Evolutionary conservation across 305 asterid genomes (phyloP), one percentile per base, ranked within the genome.

Genomic region (Galium porrigens): DNA sequence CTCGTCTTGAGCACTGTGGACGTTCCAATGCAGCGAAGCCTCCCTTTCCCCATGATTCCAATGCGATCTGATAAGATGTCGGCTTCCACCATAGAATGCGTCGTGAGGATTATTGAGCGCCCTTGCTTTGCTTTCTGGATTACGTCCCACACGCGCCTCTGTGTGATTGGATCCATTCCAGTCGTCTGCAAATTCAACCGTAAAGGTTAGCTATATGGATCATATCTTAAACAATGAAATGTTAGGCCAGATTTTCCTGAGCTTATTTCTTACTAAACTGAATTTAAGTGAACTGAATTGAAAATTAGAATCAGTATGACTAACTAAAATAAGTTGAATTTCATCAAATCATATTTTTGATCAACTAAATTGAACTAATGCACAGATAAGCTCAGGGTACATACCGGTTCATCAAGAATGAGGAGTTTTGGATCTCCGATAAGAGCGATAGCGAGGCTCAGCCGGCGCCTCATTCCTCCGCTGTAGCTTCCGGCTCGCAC

Each of bases 21-120:
- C 51, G 95, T 85, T 75, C 99, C 99, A 64, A 92, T 82, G 81
- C 99, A 92, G 63, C 98, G 95, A 65, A 92, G 96, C 77, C 86
- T 86, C 56, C 99, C 99, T 77, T 85, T 92, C 58, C 95, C 99
- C 95, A 92, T 87, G 73, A 92, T 92, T 55, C 95, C 99, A 39
- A 89, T 87, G 62, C 97, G 84, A 68, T 92, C 99, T 64, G 96
- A 84, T 80, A 89, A 80, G 67, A 92, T 78, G 75, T 92, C 99
- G 39, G 99, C 99, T 84, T 92, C 97, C 67, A 84, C 95, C 99
- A 92, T 92, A 3, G 96, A 92, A 83, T 92, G 97, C 60, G 99
- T 92, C 4, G 97, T 92, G 65, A 92, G 81, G 65, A 92, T 86
- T 46, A 92, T 86, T 15, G 96, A 91, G 63, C 99, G 90, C 48